Conservation (phyloP, 805 yeast genomes). For the Yarrowia sp. region DNA sequence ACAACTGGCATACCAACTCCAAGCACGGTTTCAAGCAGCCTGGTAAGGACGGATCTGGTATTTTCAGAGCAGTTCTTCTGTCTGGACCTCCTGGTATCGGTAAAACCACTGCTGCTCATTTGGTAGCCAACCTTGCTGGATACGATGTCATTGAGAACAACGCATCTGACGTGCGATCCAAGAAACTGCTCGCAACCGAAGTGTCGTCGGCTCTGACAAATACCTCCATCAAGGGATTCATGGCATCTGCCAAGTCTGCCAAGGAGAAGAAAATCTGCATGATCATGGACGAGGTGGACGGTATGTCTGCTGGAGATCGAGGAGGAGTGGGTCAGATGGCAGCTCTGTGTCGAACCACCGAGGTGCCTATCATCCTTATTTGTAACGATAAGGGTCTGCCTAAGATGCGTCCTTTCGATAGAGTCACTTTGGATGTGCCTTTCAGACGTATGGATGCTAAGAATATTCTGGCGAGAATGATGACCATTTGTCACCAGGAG, state of each 20-base stretch:
- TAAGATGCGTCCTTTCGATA: conserved; percentile 94
- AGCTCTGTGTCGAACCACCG: conserved; percentile 76
- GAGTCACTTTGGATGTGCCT: conserved; percentile 71
- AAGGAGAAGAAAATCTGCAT: conserved; percentile 63
- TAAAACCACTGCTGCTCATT: conserved; percentile 86
- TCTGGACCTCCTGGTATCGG: conserved; percentile 97
- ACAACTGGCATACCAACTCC: conserved; percentile 64
- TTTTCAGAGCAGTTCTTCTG: conserved; percentile 77
- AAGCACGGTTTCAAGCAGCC: conserved; percentile 50
- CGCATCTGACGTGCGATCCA: conserved; percentile 87
- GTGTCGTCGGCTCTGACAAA: conserved; percentile 73
- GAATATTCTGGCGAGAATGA: conserved; percentile 75
- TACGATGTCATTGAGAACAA: conserved; percentile 81
- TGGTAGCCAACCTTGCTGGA: conserved; percentile 74
- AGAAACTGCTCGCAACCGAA: conserved; percentile 64
- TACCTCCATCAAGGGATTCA: conserved; percentile 78
- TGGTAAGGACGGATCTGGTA: conserved; percentile 63
- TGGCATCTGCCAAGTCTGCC: conserved; percentile 42
- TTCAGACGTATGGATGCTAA: conserved; percentile 86
- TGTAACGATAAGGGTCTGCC: conserved; percentile 92
- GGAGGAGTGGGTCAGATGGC: conserved; percentile 98
- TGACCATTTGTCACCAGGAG: conserved; percentile 89
- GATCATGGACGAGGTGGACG: conserved; percentile 98
- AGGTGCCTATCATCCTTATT: conserved; percentile 86
- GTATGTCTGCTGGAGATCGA: conserved; percentile 98